Base-by-base conservation (phyloP, 2,329 filamentous ascomycete genomes). In the Stemphylium lycopersici region DNA sequence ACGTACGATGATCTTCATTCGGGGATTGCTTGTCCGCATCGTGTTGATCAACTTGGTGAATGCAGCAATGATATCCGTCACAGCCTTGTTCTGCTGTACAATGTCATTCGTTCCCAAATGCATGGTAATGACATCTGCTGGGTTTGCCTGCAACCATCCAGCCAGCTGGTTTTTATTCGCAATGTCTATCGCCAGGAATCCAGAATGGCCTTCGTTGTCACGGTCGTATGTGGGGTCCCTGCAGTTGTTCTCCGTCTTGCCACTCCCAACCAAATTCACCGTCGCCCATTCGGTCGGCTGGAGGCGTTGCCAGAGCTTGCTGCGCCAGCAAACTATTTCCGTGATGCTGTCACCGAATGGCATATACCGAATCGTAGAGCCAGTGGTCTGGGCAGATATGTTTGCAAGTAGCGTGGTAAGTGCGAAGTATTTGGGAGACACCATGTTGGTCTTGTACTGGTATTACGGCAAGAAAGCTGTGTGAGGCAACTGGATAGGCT, bases 331-430 rank as follows among this genome's bases (percentile, higher is more conserved):
- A 44, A 77, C 66, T 59, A 77, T 77, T 52, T 80, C 76, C 1
- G 76, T 79, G 61, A 79, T 79, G 41, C 71, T 76, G 67, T 79
- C 77, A 38, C 77, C 78, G 40, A 80, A 78, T 8, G 77, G 77
- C 77, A 80, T 78, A 55, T 69, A 71, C 16, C 68, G 66, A 24
- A 71, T 53, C 7, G 59, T 58, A 7, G 52, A 31, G 36, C 66
- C 65, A 8, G 41, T 13, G 20, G 52, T 34, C 41, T 68, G 65
- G 6, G 65, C 65, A 5, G 52, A 29, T 5, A 57, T 26, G 0
- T 22, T 41, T 10, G 57, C 46, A 26, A 48, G 33, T 7, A 68
- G 37, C 1, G 45, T 22, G 4, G 57, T n/a, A 44, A 66, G 42
- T 39, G 51, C 13, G 47, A 68, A 52, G 52, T 59, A 26, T 6